These are phyloP conservation scores for Talaromyces albobiverticillius DNA, from an alignment of 2,329 filamentous ascomycete species.

Conservation along the genomic window DNA sequence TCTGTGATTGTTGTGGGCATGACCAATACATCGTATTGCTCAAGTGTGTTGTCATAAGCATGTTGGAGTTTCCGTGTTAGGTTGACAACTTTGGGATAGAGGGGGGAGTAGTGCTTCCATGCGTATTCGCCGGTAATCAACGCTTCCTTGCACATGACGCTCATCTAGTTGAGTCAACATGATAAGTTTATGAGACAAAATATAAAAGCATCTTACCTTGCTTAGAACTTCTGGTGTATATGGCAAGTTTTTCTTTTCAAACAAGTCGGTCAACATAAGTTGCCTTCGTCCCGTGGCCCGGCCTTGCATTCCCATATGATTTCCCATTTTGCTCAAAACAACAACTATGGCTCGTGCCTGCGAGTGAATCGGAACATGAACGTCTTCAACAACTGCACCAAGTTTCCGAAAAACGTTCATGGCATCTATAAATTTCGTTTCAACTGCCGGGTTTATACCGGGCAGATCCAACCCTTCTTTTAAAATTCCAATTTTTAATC, in stretches of 20 bases:
- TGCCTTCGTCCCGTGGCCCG: background rate
- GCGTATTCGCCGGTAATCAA: conserved; percentile 42
- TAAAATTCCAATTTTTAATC: background rate
- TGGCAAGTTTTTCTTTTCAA: background rate
- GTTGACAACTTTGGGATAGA: conserved; percentile 43
- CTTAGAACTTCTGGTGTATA: conserved; percentile 29
- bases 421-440: background rate
- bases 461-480: background rate
- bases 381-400: background rate
- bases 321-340: background rate
- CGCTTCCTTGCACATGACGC: conserved; percentile 42
- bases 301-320: background rate
- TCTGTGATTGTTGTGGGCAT: conserved; percentile 32
- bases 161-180: conserved; percentile 21
- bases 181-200: too few relatives aligned
- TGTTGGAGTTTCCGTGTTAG: conserved; percentile 38
- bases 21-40: conserved; percentile 38
- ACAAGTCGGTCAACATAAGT: background rate
- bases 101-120: conserved; percentile 35
- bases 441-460: background rate
- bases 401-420: background rate
- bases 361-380: background rate
- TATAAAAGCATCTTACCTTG: conserved; percentile 21
- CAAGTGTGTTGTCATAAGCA: conserved; percentile 40
- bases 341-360: background rate